Evolutionary conservation across 176 grass and related monocot species (phyloP).

Genomic region (Phragmites australis): DNA sequence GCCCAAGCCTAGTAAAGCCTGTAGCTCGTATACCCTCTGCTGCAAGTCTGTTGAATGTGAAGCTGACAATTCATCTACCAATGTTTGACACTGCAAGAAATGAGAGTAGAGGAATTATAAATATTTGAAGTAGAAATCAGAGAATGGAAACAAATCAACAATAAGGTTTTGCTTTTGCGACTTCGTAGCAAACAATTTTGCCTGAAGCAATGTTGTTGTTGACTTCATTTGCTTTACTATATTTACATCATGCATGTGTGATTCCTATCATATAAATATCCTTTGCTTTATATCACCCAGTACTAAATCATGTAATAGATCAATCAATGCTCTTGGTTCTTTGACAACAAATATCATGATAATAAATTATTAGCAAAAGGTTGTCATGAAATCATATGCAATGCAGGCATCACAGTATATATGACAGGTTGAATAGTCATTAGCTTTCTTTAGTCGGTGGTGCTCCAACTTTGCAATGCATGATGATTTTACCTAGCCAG

Average conservation of each 20-base stretch:
- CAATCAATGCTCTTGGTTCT: conserved; percentile 10
- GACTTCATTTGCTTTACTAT: not conserved
- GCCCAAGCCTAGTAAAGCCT: conserved; percentile 83
- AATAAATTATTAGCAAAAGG: not conserved
- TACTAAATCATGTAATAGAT: not conserved
- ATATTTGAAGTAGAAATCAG: conserved; percentile 8
- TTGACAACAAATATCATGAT: conserved; percentile 10
- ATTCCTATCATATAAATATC: not conserved
- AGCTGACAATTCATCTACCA: conserved; percentile 92
- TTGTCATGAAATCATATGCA: conserved; percentile 3
- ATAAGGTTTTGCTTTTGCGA: not conserved
- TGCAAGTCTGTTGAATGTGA: conserved; percentile 99
- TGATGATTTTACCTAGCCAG: not conserved
- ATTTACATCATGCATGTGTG: not conserved
- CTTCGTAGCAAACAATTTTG: not conserved
- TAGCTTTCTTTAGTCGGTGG: not conserved
- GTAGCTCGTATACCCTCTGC: conserved; percentile 89
- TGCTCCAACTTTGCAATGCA: not conserved
- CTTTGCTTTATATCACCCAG: not conserved
- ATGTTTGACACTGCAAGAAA: conserved; percentile 72
- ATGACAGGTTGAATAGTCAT: not conserved
- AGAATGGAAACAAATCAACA: conserved; percentile 32
- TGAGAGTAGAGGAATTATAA: conserved; percentile 1
- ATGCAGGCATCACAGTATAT: not conserved
- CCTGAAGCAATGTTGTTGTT: not conserved